Evolutionary conservation across 208 protist species (phyloP).

Genomic region (Leishmania martiniquensis): DNA sequence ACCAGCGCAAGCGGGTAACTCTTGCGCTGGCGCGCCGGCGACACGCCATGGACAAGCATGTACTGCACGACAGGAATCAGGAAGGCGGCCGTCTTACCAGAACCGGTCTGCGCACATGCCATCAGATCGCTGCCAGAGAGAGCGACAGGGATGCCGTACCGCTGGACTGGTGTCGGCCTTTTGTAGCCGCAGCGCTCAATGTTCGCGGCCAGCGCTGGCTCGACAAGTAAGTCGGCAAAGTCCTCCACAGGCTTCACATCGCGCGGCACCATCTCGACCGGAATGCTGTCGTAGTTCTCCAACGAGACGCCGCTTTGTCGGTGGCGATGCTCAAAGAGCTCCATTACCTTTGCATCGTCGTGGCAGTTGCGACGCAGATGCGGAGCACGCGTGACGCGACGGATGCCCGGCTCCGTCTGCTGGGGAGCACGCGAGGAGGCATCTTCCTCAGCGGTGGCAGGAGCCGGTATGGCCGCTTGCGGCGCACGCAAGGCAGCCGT

Average conservation of each 20-base stretch:
- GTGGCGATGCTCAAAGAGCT: constrained; percentile 77
- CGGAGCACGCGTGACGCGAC: constrained; percentile 59
- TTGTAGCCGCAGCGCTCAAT: constrained; percentile 95
- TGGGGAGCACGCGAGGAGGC: neutral
- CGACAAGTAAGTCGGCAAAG: constrained; percentile 89
- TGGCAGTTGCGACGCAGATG: constrained; percentile 76
- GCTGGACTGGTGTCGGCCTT: constrained; percentile 98
- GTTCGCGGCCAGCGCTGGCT: constrained; percentile 91
- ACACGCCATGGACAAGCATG: constrained; percentile 92
- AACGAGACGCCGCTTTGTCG: constrained; percentile 80
- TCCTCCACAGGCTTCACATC: constrained; percentile 71
- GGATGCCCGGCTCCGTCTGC: constrained; percentile 20
- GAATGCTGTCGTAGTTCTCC: constrained; percentile 86
- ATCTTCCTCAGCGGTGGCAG: neutral
- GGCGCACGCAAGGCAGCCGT: neutral
- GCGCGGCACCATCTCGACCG: constrained; percentile 83
- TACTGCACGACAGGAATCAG: constrained; percentile 96
- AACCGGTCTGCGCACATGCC: constrained; percentile 99
- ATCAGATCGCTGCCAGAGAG: constrained; percentile 95
- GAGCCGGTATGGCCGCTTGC: neutral
- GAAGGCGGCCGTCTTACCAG: constrained; percentile 99
- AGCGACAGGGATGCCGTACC: constrained; percentile 96
- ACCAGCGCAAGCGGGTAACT: constrained; percentile 87
- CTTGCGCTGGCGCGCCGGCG: constrained; percentile 54
- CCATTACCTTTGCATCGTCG: constrained; percentile 72